A percentile compares a stretch with the other conserved stretches of the same genome.
phyloP scores from a whole-genome alignment of 148 eudicot genomes.

The Chenopodium album region DNA sequence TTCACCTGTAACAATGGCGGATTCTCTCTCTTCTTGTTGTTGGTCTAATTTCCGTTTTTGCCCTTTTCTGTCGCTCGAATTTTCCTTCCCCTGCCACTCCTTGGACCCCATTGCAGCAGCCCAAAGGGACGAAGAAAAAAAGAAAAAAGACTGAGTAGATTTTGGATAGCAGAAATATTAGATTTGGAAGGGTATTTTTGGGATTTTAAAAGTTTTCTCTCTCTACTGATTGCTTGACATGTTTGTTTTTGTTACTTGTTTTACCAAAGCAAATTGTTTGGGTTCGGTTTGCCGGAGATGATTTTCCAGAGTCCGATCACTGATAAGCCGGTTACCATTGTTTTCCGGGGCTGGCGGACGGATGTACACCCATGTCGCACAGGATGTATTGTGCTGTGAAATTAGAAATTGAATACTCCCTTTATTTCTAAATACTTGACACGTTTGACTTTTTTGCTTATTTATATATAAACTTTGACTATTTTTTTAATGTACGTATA shows the following conservation, averaged over 20 bases:
- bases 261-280: background rate
- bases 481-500: too few relatives aligned
- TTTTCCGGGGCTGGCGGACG: background rate
- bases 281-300: background rate
- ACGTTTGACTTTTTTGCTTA: too few relatives aligned
- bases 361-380: too few relatives aligned
- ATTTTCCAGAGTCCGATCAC: too few relatives aligned
- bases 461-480: too few relatives aligned
- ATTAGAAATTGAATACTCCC: too few relatives aligned
- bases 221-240: background rate
- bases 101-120: slow-evolving; percentile 37
- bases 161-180: background rate
- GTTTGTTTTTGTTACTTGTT: too few relatives aligned
- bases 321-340: background rate
- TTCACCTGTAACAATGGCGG: slow-evolving; percentile 23
- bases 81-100: slow-evolving; percentile 38
- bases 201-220: background rate
- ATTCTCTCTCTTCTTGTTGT: slow-evolving; percentile 26
- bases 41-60: slow-evolving; percentile 54
- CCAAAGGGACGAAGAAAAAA: slow-evolving; percentile 11
- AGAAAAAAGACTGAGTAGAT: background rate
- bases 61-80: slow-evolving; percentile 45
- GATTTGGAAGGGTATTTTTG: background rate
- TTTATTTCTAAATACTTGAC: too few relatives aligned
- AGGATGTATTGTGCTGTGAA: too few relatives aligned